Evolutionary conservation across 1,284 basidiomycete species (phyloP), one percentile per base, ranked within the genome.

Genomic region (Trichosporon sp.): DNA sequence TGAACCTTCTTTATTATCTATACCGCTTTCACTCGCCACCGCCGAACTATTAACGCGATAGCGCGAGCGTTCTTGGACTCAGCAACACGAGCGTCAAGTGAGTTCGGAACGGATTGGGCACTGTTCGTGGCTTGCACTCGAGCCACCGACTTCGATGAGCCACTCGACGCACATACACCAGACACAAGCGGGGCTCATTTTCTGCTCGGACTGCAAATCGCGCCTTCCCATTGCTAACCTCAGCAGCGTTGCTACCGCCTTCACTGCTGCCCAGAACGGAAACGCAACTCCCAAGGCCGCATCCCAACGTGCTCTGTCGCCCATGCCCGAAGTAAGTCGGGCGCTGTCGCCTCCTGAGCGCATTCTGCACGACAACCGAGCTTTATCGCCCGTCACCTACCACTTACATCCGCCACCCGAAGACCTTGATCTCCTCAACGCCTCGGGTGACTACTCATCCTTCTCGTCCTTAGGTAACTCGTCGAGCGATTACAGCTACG

Each of bases 1-100:
- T 31, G 27, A 31, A 11, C 13, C 56, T 6, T 31, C n/a, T 56
- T 15, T 13, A 56, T 56, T 56, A 27, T 56, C 23, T 27, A 15
- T 15, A 5, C 15, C 51, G 23, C 47, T 13, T 53, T 23, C 23
- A 25, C 23, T 27, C 51, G 51, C 51, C 51, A 13, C 51, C 13
- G 25, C 51, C 51, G 27, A 56, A 18, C 18, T 31, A 31, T 60
- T n/a, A 18, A 60, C 13, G 11, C 18, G 15, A 31, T 13, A 60
- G 56, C 5, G 27, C 56, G 13, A 60, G 56, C 27, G 18, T 44
- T 11, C 42, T 44, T 13, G 72, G 74, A 3, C 44, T 74, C n/a
- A 73, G 74, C 21, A 78, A 78, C 70, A 81, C 79, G 9, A 75
- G 72, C 23, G 78, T 81, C 29, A 80, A 81, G 79, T 81, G 64